Percentiles rank a stretch among this genome's conserved stretches.
Conservation (phyloP, 352 stramenopile species). For the Halophytophthora polymorphica region DNA sequence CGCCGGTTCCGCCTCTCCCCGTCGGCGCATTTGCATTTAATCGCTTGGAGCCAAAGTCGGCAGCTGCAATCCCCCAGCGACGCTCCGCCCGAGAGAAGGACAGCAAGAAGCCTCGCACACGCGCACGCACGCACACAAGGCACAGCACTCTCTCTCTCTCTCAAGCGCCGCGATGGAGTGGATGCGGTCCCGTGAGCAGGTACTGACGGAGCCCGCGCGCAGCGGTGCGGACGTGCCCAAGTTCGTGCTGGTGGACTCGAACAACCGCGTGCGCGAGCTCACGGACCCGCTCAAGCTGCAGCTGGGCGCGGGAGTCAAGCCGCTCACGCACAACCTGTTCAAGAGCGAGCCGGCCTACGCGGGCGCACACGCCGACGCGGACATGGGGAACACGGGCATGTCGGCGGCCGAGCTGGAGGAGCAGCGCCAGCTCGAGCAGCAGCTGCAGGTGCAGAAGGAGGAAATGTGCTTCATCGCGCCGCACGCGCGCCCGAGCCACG, state of each 20-base stretch:
- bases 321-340: conserved; percentile 21
- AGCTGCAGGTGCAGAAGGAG: conserved; percentile 70
- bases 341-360: conserved; percentile 2
- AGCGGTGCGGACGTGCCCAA: conserved; percentile 29
- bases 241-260: conserved; percentile 70
- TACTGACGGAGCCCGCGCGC: conserved; percentile 28
- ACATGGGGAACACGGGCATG: conserved; percentile 37
- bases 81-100: too few species aligned
- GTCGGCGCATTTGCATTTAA: background rate
- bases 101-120: too few species aligned
- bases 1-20: conserved; percentile 4
- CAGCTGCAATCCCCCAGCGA: too few species aligned
- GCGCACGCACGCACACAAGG: too few species aligned
- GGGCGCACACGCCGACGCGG: conserved; percentile 14
- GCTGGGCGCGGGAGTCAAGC: conserved; percentile 10
- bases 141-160: too few species aligned
- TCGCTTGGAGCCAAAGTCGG: background rate
- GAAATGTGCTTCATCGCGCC: conserved; percentile 78
- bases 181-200: conserved; percentile 49
- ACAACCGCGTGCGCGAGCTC: conserved; percentile 71
- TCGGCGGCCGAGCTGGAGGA: conserved; percentile 56
- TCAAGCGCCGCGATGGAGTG: conserved; percentile 56
- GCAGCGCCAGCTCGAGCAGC: conserved; percentile 65
- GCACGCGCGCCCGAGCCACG: conserved; percentile 32
- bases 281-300: conserved; percentile 41